Evolutionary conservation across 2,329 filamentous ascomycete genomes (phyloP).

Genomic region (Corinectria fuckeliana): DNA sequence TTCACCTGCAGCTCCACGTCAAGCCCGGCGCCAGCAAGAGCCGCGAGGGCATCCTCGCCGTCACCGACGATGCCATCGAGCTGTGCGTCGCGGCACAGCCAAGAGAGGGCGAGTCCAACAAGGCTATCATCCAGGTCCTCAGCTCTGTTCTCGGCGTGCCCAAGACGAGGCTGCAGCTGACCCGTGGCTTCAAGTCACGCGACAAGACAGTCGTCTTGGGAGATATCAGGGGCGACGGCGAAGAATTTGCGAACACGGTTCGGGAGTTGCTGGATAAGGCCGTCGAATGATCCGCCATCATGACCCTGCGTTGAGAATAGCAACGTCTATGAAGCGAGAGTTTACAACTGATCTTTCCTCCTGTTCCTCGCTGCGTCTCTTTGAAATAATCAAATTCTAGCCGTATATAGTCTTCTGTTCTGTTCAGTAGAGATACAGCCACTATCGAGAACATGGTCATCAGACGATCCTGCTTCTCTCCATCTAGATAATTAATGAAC

Average conservation of each 20-base stretch:
- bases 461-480: too few species aligned
- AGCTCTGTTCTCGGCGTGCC: slow-evolving; percentile 66
- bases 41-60: slow-evolving; percentile 64
- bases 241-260: slow-evolving; percentile 36
- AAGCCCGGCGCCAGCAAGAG: slow-evolving; percentile 69
- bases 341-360: not conserved
- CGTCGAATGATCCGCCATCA: slow-evolving; percentile 16
- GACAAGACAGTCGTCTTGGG: slow-evolving; percentile 65
- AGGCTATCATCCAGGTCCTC: slow-evolving; percentile 67
- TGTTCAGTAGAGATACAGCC: too few species aligned
- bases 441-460: too few species aligned
- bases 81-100: slow-evolving; percentile 71
- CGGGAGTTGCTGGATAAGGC: slow-evolving; percentile 39
- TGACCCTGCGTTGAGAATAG: not conserved
- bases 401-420: too few species aligned
- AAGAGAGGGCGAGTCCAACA: slow-evolving; percentile 72
- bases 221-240: slow-evolving; percentile 43
- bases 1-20: slow-evolving; percentile 70
- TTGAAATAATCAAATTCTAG: too few species aligned
- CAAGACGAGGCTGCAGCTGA: slow-evolving; percentile 68
- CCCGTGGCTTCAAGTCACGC: slow-evolving; percentile 67
- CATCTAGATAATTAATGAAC: too few species aligned
- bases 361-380: not conserved
- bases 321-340: not conserved
- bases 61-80: slow-evolving; percentile 65